Evolutionary conservation across 2,329 filamentous ascomycete genomes (phyloP).

Genomic region (Ceratocystis colombiana): DNA sequence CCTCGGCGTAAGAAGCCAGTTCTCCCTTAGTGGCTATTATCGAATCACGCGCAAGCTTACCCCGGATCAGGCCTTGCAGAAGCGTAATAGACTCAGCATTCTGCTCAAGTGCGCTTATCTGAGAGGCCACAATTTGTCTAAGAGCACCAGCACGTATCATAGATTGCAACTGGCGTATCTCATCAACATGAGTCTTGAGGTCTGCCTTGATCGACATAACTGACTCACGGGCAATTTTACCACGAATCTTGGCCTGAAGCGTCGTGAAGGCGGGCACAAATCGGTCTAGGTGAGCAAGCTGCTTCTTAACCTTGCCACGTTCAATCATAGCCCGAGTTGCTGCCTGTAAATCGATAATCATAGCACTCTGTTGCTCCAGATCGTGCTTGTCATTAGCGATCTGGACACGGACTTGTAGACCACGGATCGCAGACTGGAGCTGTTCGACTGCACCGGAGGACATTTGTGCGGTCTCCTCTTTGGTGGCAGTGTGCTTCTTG

Average conservation of each 20-base stretch:
- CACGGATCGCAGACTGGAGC: conserved; percentile 52
- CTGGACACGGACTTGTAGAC: conserved; percentile 47
- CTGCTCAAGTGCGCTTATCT: conserved; percentile 40
- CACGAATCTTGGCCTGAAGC: conserved; percentile 56
- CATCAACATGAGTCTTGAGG: conserved; percentile 37
- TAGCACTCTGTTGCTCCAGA: conserved; percentile 57
- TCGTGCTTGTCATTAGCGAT: conserved; percentile 44
- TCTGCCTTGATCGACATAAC: conserved; percentile 40
- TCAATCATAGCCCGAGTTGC: conserved; percentile 68
- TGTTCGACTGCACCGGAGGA: conserved; percentile 42
- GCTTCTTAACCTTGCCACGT: conserved; percentile 59
- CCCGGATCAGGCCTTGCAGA: conserved; percentile 38
- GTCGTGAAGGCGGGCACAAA: conserved; percentile 28
- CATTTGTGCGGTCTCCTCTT: conserved; percentile 44
- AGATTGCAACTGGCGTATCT: conserved; percentile 41
- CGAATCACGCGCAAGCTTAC: conserved; percentile 39
- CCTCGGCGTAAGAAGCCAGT: conserved; percentile 37
- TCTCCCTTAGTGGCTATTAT: conserved; percentile 40
- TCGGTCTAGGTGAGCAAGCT: conserved; percentile 62
- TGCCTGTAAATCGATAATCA: conserved; percentile 62
- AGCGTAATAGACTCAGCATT: conserved; percentile 40
- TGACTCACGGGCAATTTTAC: conserved; percentile 39
- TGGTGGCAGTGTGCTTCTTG: conserved; percentile 46
- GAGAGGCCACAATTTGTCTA: conserved; percentile 41
- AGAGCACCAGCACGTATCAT: conserved; percentile 47